phyloP scores from a whole-genome alignment of 2,329 filamentous ascomycete species.

The Aspergillus unguis region DNA sequence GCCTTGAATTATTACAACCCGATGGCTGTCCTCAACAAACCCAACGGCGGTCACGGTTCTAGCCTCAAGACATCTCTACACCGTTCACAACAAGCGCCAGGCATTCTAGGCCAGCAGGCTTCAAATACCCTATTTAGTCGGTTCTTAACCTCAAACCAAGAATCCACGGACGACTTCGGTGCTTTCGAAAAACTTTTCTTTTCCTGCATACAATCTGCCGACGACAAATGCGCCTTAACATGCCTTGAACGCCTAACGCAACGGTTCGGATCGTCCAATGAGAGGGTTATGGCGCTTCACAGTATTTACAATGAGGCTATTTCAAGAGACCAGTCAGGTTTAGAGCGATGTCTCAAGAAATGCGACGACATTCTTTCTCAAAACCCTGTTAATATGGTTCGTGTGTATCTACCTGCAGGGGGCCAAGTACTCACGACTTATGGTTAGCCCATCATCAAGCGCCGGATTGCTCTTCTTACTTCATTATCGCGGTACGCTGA shows the following conservation, averaged over 20 bases:
- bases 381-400: slow-evolving; percentile 75
- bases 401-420: slow-evolving; percentile 30
- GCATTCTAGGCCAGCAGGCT: slow-evolving; percentile 45
- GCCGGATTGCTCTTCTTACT: slow-evolving; percentile 74
- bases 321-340: slow-evolving; percentile 61
- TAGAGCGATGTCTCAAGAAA: slow-evolving; percentile 68
- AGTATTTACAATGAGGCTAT: slow-evolving; percentile 83
- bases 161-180: slow-evolving; percentile 78
- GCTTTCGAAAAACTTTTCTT: slow-evolving; percentile 83
- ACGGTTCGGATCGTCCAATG: slow-evolving; percentile 80
- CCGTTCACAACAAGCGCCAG: slow-evolving; percentile 42
- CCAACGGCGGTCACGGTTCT: slow-evolving; percentile 24
- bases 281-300: slow-evolving; percentile 77
- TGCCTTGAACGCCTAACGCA: slow-evolving; percentile 71
- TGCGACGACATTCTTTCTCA: slow-evolving; percentile 74
- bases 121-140: slow-evolving; percentile 27
- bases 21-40: neutral
- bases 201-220: slow-evolving; percentile 77
- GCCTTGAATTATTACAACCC: neutral
- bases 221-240: slow-evolving; percentile 71
- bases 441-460: slow-evolving; percentile 73
- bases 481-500: slow-evolving; percentile 68
- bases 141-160: slow-evolving; percentile 48
- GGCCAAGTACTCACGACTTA: slow-evolving; percentile 28
- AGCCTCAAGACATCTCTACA: slow-evolving; percentile 47